phyloP scores from a whole-genome alignment of 2,329 filamentous ascomycete genomes.

The Ascochyta clinopodiicola region DNA sequence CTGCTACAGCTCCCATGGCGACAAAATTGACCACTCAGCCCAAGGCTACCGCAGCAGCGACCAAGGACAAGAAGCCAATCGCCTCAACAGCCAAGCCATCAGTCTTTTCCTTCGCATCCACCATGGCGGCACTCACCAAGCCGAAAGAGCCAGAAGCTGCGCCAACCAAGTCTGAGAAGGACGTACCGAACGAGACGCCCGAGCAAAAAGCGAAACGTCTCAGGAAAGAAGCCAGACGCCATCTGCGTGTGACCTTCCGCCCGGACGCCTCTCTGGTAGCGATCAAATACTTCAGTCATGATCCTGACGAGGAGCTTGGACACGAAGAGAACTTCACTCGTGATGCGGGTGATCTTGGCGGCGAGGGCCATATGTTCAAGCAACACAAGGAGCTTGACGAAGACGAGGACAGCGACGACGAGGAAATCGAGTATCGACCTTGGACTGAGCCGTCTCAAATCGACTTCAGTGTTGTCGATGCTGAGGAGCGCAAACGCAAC shows the following conservation, averaged over 20 bases:
- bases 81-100: slow-evolving; percentile 37
- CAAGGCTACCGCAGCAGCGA: slow-evolving; percentile 32
- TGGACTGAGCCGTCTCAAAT: slow-evolving; percentile 46
- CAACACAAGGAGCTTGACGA: slow-evolving; percentile 70
- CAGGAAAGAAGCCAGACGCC: slow-evolving; percentile 74
- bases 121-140: slow-evolving; percentile 55
- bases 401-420: slow-evolving; percentile 66
- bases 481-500: slow-evolving; percentile 52
- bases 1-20: slow-evolving; percentile 28
- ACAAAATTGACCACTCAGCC: slow-evolving; percentile 30
- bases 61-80: slow-evolving; percentile 41
- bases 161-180: slow-evolving; percentile 59
- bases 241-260: slow-evolving; percentile 75
- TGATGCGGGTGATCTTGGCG: slow-evolving; percentile 75
- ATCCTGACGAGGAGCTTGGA: slow-evolving; percentile 73
- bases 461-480: slow-evolving; percentile 52
- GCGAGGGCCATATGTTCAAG: slow-evolving; percentile 63
- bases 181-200: slow-evolving; percentile 65
- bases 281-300: slow-evolving; percentile 73
- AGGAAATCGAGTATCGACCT: slow-evolving; percentile 41
- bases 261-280: slow-evolving; percentile 70
- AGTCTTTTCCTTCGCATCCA: slow-evolving; percentile 49
- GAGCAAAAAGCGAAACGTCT: slow-evolving; percentile 72
- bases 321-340: slow-evolving; percentile 71
- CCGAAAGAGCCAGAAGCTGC: slow-evolving; percentile 60